A percentile compares a stretch with the other conserved stretches of the same genome.
These are phyloP conservation scores for Penicillium herquei DNA, from an alignment of 495 filamentous ascomycete species.

Conservation along the genomic window DNA sequence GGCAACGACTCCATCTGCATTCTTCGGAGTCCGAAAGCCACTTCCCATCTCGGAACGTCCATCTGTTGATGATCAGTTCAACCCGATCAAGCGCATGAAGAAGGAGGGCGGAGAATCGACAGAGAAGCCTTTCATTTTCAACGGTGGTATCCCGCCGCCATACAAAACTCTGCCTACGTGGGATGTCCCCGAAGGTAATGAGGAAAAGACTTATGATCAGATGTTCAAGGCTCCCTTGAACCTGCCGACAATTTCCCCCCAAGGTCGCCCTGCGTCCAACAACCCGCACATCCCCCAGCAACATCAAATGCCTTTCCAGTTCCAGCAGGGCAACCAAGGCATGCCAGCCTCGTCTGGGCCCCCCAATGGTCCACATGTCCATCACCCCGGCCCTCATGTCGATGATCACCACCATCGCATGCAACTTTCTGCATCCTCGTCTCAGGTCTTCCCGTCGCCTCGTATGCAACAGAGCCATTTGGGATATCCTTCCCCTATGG, in stretches of 20 bases:
- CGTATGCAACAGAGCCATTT: slow-evolving; percentile 67
- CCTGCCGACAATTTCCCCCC: slow-evolving; percentile 61
- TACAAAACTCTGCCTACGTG: slow-evolving; percentile 81
- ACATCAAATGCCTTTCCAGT: slow-evolving; percentile 72
- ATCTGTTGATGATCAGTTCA: slow-evolving; percentile 66
- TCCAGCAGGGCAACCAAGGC: slow-evolving; percentile 45
- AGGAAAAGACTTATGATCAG: slow-evolving; percentile 69
- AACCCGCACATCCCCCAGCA: slow-evolving; percentile 68
- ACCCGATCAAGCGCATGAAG: slow-evolving; percentile 72
- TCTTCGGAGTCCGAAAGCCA: slow-evolving; percentile 64
- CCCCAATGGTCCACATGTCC: slow-evolving; percentile 63
- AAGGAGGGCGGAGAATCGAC: slow-evolving; percentile 50
- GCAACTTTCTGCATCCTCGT: slow-evolving; percentile 75
- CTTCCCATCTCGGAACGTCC: slow-evolving; percentile 50
- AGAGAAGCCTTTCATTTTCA: slow-evolving; percentile 52
- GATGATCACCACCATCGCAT: slow-evolving; percentile 77
- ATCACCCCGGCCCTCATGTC: slow-evolving; percentile 65
- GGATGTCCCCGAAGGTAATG: slow-evolving; percentile 60
- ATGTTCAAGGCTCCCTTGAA: slow-evolving; percentile 66
- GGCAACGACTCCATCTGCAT: slow-evolving; percentile 45
- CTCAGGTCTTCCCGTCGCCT: slow-evolving; percentile 76
- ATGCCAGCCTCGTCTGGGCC: slow-evolving; percentile 50
- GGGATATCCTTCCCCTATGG: slow-evolving; percentile 71
- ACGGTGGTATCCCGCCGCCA: slow-evolving; percentile 72
- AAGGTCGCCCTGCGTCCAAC: slow-evolving; percentile 57